Evolutionary conservation across 768 basidiomycete species (phyloP), one percentile per base, ranked within the genome.

Genomic region (Tylopilus cervinicoccineus): DNA sequence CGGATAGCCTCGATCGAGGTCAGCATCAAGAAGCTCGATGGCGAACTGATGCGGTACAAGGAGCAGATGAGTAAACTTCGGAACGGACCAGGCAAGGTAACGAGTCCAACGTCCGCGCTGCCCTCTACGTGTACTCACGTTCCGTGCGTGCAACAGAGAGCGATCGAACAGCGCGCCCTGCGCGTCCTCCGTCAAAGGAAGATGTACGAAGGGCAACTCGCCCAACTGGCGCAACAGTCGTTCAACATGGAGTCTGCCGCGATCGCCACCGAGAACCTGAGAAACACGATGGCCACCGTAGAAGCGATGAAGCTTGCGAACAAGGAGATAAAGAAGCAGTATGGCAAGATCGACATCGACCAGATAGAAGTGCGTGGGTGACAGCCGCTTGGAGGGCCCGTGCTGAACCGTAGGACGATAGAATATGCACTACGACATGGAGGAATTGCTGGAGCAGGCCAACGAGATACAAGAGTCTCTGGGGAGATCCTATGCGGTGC

Each of bases 201-300:
- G 70, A 84, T 97, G 90, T 95, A 95, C 70, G 96, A 99, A 65
- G 77, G 75, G 13, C 96, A 99, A 66, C 78, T 98, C 32, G 77
- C 82, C 9, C 93, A 96, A 67, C 77, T 99, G 14, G 75, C 87
- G 24, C 96, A 98, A 65, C 96, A 98, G 67, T 86, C 90, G 20
- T 98, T 92, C 75, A 98, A 99, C 70, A 98, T 98, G 89, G 94
- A 99, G 72, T 93, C 89, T 46, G 88, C 94, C 12, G 81, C 88
- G 13, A 82, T 98, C 60, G 85, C 91, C 9, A 98, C 95, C n/a
- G 96, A 98, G 72, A 98, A 98, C 68, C 69, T 98, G 60, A 83
- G 92, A 55, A 98, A 97, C 66, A 98, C 96, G 60, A 98, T 99
- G 95, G 95, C 92, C 12, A 97, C 96, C 0, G 82, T 98, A 24